These are phyloP conservation scores for Globisporangium parvum DNA, from an alignment of 352 stramenopile species.

Conservation along the genomic window DNA sequence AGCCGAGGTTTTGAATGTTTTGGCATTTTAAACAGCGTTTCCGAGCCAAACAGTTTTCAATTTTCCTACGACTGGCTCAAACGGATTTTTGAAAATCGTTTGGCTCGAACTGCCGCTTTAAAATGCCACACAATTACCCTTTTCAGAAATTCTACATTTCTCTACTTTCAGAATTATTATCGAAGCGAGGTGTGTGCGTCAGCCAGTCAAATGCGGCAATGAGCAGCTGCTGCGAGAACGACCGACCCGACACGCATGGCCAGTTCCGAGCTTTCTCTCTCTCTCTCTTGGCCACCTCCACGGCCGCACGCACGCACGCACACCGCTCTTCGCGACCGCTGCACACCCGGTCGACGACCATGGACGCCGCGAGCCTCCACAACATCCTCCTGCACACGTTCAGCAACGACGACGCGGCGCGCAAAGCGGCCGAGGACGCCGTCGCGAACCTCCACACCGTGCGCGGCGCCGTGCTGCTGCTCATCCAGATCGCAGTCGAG, in stretches of 20 bases:
- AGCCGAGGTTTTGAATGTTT: no score
- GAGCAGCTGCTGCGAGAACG: not conserved
- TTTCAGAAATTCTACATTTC: no score
- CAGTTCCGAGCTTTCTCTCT: conserved; percentile 13
- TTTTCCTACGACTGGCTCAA: no score
- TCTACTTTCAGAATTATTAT: no score
- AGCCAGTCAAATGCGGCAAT: conserved; percentile 8
- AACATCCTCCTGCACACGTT: conserved; percentile 87
- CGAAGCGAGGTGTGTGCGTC: no score
- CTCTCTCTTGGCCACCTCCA: not conserved
- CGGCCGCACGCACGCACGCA: not conserved
- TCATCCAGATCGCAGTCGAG: conserved; percentile 78
- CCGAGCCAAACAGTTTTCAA: no score
- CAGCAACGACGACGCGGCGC: conserved; percentile 64
- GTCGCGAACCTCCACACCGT: conserved; percentile 73
- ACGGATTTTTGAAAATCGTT: no score
- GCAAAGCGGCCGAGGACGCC: conserved; percentile 69
- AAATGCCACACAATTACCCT: no score
- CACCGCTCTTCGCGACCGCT: not conserved
- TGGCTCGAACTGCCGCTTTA: no score
- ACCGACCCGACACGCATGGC: conserved; percentile 1
- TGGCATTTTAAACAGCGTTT: no score
- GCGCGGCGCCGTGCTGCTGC: conserved; percentile 66
- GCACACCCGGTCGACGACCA: conserved; percentile 17
- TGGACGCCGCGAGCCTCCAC: conserved; percentile 87